Base-by-base conservation (phyloP, 208 protist genomes). In the Leishmania amazonensis region DNA sequence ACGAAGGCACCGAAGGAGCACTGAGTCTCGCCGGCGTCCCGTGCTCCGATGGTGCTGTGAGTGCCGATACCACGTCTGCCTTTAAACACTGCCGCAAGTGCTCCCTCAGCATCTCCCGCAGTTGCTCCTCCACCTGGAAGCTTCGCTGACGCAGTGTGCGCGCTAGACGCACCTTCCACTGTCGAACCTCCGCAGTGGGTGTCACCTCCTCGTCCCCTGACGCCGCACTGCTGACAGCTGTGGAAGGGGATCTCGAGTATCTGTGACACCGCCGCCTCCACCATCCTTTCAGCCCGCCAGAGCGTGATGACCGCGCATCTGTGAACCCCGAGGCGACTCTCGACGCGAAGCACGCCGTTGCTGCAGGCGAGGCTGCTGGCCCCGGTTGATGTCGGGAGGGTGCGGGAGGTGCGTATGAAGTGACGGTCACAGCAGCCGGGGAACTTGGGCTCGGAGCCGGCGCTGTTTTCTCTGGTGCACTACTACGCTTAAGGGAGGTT, bases 141-240 rank as follows among this genome's bases (percentile, higher is more conserved):
- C 79, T 73, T 49, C 45, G 72, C 35, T 62, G 42, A 1, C 71
- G 72, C 60, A 83, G 19, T 15, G 49, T 83, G 49, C 19, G 9
- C 15, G 54, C n/a, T 24, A 83, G 64, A 24, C 72, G 19, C 7
- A 45, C n/a, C 49, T 35, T 77, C 79, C 79, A 83, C 35, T 31
- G 57, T 17, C 24, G 72, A 47, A 83, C 73, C 64, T 62, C 45
- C 5, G 2, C 15, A 42, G 35, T 11, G 5, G 31, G 13, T 40
- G 13, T 7, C 28, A 28, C 24, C 31, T 64, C 73, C 53, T 57
- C 73, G 8, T 28, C 51, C 45, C n/a, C n/a, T 57, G 24, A 19
- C n/a, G 21, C n/a, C 47, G 21, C 47, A 57, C 15, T 4, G 71
- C n/a, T 47, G 28, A 57, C 3, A 38, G 31, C 9, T 57, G 45